Evolutionary conservation across 495 filamentous ascomycete species (phyloP).

Genomic region (Entonaema liquescens): DNA sequence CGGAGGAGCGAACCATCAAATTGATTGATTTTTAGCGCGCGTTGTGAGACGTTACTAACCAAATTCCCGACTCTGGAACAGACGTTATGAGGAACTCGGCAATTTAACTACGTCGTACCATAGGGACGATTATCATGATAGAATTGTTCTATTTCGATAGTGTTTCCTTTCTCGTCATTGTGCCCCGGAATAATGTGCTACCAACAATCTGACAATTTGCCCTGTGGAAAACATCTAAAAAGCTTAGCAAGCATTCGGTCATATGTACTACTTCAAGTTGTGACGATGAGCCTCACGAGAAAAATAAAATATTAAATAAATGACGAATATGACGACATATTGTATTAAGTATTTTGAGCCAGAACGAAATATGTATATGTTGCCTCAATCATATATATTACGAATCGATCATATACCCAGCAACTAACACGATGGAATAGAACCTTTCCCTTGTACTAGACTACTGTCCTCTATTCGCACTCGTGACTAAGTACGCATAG

Average conservation of each 20-base stretch:
- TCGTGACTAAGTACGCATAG: background rate
- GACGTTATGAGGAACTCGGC: conserved; percentile 23
- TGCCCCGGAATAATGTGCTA: background rate
- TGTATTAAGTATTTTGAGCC: background rate
- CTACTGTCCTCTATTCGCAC: background rate
- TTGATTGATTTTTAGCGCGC: conserved; percentile 37
- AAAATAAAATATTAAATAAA: background rate
- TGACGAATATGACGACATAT: background rate
- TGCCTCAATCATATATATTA: too few species aligned
- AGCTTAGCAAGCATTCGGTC: background rate
- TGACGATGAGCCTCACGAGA: background rate
- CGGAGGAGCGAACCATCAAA: conserved; percentile 20
- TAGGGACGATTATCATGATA: conserved; percentile 26
- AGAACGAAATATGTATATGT: too few species aligned
- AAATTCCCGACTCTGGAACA: conserved; percentile 23
- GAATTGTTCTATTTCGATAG: conserved; percentile 37
- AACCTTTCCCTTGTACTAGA: background rate
- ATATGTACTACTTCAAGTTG: background rate
- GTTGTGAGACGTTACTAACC: conserved; percentile 23
- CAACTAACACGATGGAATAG: background rate
- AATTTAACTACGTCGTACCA: conserved; percentile 27
- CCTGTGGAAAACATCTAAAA: background rate
- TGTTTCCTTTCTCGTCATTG: conserved; percentile 22
- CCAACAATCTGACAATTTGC: background rate
- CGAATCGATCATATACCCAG: too few species aligned